Conservation (phyloP, 371 early-diverging fungal genomes). For the Chytridium lagenaria region DNA sequence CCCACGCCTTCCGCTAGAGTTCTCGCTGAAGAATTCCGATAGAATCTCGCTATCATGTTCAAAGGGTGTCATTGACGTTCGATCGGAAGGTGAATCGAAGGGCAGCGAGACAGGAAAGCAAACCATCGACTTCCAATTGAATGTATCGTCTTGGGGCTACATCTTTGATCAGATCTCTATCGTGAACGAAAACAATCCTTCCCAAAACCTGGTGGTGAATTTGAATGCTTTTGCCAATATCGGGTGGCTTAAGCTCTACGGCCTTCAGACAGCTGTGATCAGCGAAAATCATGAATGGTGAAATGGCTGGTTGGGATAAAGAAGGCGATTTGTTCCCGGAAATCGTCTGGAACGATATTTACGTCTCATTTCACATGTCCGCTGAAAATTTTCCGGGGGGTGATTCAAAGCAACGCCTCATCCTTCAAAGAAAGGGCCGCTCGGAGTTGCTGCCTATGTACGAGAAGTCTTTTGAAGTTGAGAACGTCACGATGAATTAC, state of each 20-base stretch:
- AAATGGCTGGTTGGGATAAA: too few relatives aligned
- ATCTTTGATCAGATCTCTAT: slow-evolving; percentile 55
- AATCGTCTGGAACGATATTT: slow-evolving; percentile 62
- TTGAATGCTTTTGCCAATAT: slow-evolving; percentile 73
- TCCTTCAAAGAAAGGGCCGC: slow-evolving; percentile 31
- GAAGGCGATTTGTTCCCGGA: slow-evolving; percentile 44
- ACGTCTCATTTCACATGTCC: slow-evolving; percentile 49
- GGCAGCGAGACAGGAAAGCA: neutral
- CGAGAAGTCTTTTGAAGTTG: slow-evolving; percentile 43
- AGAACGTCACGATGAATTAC: slow-evolving; percentile 45
- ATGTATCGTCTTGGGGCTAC: slow-evolving; percentile 55
- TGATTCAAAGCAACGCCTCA: neutral
- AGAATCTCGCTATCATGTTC: neutral
- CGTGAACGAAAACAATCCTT: slow-evolving; percentile 71
- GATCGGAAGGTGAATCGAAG: neutral
- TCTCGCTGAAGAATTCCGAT: slow-evolving; percentile 42
- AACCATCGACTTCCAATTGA: neutral
- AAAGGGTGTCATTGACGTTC: neutral
- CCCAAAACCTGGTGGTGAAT: slow-evolving; percentile 68
- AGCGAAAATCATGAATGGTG: too few relatives aligned
- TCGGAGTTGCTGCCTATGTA: slow-evolving; percentile 32
- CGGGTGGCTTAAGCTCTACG: slow-evolving; percentile 32
- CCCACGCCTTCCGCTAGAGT: slow-evolving; percentile 47
- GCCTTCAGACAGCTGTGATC: neutral
- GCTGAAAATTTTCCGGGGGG: slow-evolving; percentile 1